Evolutionary conservation across 73 alveolate genomes (phyloP), one percentile per base, ranked within the genome.

Genomic region (Paramecium caudatum): DNA sequence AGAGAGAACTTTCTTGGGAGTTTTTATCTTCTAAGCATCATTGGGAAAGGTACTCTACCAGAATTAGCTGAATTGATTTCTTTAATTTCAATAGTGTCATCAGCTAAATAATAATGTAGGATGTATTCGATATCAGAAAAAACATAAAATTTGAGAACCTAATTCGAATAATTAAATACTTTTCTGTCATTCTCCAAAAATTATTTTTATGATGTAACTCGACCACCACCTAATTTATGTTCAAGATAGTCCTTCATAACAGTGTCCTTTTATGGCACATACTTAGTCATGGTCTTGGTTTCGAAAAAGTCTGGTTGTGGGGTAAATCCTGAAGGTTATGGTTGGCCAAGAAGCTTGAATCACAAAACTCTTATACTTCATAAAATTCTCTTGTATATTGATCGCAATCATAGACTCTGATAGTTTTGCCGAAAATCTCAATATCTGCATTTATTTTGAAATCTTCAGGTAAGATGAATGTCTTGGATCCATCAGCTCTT

Each of bases 171-270:
- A 16, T 33, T 13, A 7, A 16, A 74, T 17, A 97, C 99, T 62
- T 96, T 94, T 85, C 99, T 82, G 65, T 97, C 99, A 61, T 97
- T 96, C 82, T 97, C 99, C 33, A 97, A 90, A 85, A 97, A 97
- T 87, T 97, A 96, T 95, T 97, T 97, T 21, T 96, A 90, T 1
- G 95, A 82, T 43, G 92, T 82, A 1, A 93, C 97, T 85, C 95
- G 90, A 5, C 99, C 99, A 25, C 99, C 99, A n/a, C 99, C 99
- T 82, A 97, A 94, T 5, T 96, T 82, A 41, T 95, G 94, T 92
- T 97, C 99, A 84, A 97, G 69, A 91, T 87, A 97, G 83, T 97
- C 98, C 82, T 94, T 95, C 97, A 97, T 91, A 4, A 91, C 95
- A 30, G 92, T 69, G 65, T 95, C 98, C 70, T 86, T 94, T 48